Conservation (phyloP, 2,329 filamentous ascomycete species). For the Ceratocystis huliohia region DNA sequence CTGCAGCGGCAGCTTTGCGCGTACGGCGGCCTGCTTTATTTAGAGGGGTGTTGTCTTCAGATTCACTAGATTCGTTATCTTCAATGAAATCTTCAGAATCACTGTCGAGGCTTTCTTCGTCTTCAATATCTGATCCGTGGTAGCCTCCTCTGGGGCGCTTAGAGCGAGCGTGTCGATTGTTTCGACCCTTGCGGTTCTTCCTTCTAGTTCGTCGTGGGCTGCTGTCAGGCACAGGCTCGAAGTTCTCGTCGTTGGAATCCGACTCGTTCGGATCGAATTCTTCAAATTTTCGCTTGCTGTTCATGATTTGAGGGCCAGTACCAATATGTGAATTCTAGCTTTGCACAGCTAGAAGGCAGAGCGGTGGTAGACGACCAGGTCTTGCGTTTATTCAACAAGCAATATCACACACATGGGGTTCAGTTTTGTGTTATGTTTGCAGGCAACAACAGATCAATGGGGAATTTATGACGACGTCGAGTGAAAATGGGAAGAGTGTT, state of each 20-base stretch:
- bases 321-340: slow-evolving; percentile 18
- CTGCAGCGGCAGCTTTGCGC: slow-evolving; percentile 34
- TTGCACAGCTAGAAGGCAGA: slow-evolving; percentile 18
- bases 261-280: slow-evolving; percentile 55
- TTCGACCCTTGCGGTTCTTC: slow-evolving; percentile 29
- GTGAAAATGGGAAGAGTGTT: neutral
- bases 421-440: neutral
- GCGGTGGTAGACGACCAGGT: slow-evolving; percentile 4
- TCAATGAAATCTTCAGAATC: slow-evolving; percentile 38
- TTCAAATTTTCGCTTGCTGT: slow-evolving; percentile 46
- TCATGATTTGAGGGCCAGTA: slow-evolving; percentile 26
- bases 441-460: neutral
- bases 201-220: slow-evolving; percentile 30
- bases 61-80: slow-evolving; percentile 31
- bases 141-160: slow-evolving; percentile 36
- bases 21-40: slow-evolving; percentile 38
- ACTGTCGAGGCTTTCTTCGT: slow-evolving; percentile 40
- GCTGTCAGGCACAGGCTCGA: slow-evolving; percentile 40
- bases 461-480: slow-evolving; percentile 4
- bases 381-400: slow-evolving; percentile 10
- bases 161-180: slow-evolving; percentile 29
- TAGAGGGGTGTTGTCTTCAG: slow-evolving; percentile 32
- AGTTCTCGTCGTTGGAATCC: slow-evolving; percentile 54
- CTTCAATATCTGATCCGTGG: slow-evolving; percentile 48
- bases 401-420: slow-evolving; percentile 13